Evolutionary conservation across 2,329 filamentous ascomycete species (phyloP).

Genomic region (Lachnellula occidentalis): DNA sequence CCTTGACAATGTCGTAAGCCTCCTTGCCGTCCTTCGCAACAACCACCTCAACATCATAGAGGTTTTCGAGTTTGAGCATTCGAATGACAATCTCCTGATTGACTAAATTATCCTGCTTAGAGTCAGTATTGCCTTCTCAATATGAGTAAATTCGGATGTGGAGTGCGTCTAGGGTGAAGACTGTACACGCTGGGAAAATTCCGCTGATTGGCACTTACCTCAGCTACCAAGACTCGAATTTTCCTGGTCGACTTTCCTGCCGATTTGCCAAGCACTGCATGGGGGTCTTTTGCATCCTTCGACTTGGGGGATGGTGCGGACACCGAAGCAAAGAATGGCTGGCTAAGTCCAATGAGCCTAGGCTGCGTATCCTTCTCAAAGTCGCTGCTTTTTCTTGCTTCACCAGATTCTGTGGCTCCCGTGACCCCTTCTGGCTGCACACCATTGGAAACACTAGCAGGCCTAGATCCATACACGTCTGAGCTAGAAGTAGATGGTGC

Average conservation of each 20-base stretch:
- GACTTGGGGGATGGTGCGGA: slow-evolving; percentile 14
- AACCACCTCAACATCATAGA: slow-evolving; percentile 70
- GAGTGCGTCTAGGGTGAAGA: not conserved
- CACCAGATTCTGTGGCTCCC: slow-evolving; percentile 5
- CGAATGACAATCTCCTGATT: slow-evolving; percentile 57
- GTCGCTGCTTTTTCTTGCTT: slow-evolving; percentile 27
- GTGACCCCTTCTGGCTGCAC: slow-evolving; percentile 5
- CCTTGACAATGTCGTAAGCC: slow-evolving; percentile 79
- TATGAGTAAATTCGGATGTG: not conserved
- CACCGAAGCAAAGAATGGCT: slow-evolving; percentile 63
- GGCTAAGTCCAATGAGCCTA: slow-evolving; percentile 74
- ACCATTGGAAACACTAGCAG: slow-evolving; percentile 25
- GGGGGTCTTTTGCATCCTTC: slow-evolving; percentile 47
- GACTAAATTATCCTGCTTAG: slow-evolving; percentile 56
- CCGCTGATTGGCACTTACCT: too few species aligned
- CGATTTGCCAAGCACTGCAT: slow-evolving; percentile 55
- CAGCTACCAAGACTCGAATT: slow-evolving; percentile 78
- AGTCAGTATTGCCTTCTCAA: not conserved
- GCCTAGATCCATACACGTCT: slow-evolving; percentile 28
- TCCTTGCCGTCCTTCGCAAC: slow-evolving; percentile 84
- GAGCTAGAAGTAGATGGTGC: slow-evolving; percentile 32
- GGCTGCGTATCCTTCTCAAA: slow-evolving; percentile 62
- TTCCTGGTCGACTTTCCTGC: too few species aligned
- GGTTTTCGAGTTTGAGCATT: slow-evolving; percentile 69
- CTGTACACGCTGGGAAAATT: too few species aligned